Base-by-base conservation (phyloP, 441 rosid genomes). In the Pelargonium citronellum region DNA sequence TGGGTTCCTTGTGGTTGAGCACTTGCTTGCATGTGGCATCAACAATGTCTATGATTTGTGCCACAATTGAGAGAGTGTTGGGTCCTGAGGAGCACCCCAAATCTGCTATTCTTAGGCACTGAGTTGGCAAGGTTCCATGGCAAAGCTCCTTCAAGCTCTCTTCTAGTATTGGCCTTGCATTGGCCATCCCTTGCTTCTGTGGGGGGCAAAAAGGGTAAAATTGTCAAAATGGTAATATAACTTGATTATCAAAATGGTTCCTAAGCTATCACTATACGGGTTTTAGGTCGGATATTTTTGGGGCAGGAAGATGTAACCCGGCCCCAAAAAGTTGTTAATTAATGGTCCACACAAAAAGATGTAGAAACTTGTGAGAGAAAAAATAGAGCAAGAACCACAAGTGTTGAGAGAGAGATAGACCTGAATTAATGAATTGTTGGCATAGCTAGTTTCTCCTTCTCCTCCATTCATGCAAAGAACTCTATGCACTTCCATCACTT, bases 51-150 rank as follows among this genome's bases (percentile, higher is more conserved):
- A 77, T 60, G 19, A 76, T 62, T 30, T 71, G 51, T 1, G 71
- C 68, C 0, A 73, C 41, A 6, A 61, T 12, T 0, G 78, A 15
- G 10, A 81, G 44, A 0, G 76, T 64, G 73, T 77, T 75, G n/a
- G 79, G 81, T 30, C 85, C 81, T 16, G 79, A 57, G 16, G 81
- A 82, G 10, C 83, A 82, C 37, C 83, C 81, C 60, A 79, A 68
- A 46, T 77, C 83, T 10, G 75, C 78, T 4, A 82, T n/a, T 13
- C 34, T 57, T 9, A 79, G 64, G 57, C 66, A 37, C 46, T 11
- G 65, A 0, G 61, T 19, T 4, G 75, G 77, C 17, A 16, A 47
- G 41, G 13, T 22, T 60, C n/a, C 67, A 37, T 8, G 4, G 39
- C 69, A 71, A 2, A 71, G 34, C 49, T 71, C 22, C 39, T 11